phyloP scores from a whole-genome alignment of 345 rosid species.

The Eucalyptus marginata region DNA sequence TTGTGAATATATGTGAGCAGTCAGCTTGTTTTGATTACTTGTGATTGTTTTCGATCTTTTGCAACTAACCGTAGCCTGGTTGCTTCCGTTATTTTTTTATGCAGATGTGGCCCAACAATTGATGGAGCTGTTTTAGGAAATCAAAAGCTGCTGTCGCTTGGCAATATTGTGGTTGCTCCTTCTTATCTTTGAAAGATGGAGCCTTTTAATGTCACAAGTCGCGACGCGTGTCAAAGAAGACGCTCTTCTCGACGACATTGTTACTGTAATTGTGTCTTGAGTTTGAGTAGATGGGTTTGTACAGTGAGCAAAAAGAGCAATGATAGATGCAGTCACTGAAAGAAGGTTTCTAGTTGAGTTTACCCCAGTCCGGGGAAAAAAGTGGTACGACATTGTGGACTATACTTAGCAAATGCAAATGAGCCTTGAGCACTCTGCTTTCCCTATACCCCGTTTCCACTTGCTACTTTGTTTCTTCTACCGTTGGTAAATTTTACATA shows the following conservation, averaged over 20 bases:
- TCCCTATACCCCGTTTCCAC: not conserved
- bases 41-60: not conserved
- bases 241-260: not conserved
- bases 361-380: not conserved
- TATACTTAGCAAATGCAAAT: not conserved
- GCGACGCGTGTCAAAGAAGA: not conserved
- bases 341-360: not conserved
- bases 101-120: conserved; percentile 66
- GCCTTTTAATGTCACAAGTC: not conserved
- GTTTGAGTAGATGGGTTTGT: not conserved
- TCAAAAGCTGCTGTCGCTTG: not conserved
- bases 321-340: not conserved
- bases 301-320: not conserved
- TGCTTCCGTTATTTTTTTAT: not conserved
- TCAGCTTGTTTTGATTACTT: not conserved
- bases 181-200: not conserved
- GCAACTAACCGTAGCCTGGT: not conserved
- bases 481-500: not conserved
- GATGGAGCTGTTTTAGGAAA: conserved; percentile 51
- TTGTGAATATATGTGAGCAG: not conserved
- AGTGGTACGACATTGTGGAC: not conserved
- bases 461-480: not conserved
- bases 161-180: not conserved
- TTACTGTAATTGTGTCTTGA: not conserved
- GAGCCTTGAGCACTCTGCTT: not conserved